Evolutionary conservation across 495 filamentous ascomycete species (phyloP).

Genomic region (Corynascus novoguineensis): DNA sequence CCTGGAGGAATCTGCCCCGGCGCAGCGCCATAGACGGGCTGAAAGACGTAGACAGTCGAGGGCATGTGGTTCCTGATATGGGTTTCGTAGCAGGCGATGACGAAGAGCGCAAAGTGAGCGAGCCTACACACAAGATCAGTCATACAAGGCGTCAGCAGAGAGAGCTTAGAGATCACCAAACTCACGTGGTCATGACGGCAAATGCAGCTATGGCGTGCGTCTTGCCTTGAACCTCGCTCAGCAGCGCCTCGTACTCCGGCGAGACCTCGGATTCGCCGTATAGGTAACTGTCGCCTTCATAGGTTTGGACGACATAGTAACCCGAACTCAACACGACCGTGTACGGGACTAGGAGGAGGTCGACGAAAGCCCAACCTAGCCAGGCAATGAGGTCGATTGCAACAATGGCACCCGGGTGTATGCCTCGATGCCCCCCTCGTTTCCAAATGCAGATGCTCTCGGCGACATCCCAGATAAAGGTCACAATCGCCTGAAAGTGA

Average conservation of each 20-base stretch:
- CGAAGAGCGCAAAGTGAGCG: conserved; percentile 16
- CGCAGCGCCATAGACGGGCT: conserved; percentile 2
- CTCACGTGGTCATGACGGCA: conserved; percentile 1
- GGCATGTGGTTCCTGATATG: conserved; percentile 15
- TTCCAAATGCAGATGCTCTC: conserved; percentile 15
- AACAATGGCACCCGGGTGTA: conserved; percentile 24
- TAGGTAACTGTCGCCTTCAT: neutral
- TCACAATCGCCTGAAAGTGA: neutral
- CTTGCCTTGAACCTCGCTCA: neutral
- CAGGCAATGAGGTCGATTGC: conserved; percentile 22
- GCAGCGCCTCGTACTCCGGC: neutral
- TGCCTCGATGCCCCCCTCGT: conserved; percentile 16
- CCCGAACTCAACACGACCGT: neutral
- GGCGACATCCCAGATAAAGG: conserved; percentile 17
- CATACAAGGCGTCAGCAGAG: neutral
- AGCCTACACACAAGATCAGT: neutral
- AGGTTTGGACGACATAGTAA: neutral
- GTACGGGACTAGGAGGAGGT: neutral
- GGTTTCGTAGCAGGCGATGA: conserved; percentile 22
- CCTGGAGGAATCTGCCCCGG: neutral
- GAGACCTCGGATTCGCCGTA: neutral
- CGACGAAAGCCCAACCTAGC: conserved; percentile 13
- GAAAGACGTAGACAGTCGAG: conserved; percentile 12
- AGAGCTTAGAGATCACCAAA: neutral
- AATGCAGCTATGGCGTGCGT: neutral